phyloP scores from a whole-genome alignment of 2,329 filamentous ascomycete genomes.

The Phaeosphaeria sp. region DNA sequence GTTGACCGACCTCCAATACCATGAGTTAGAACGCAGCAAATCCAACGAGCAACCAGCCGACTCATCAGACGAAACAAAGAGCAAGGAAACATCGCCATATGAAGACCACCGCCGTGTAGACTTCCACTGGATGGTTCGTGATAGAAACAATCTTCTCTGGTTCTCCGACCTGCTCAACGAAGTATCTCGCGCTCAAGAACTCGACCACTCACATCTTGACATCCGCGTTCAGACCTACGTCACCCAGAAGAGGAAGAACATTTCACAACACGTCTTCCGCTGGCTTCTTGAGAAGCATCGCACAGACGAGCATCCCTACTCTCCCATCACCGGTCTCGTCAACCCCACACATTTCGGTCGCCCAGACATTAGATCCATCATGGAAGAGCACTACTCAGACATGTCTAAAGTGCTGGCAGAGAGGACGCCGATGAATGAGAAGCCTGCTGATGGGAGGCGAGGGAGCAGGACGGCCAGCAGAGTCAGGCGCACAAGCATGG shows the following conservation, averaged over 20 bases:
- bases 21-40: conserved; percentile 48
- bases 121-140: conserved; percentile 67
- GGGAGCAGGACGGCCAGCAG: too few species aligned
- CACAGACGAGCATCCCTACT: conserved; percentile 59
- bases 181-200: conserved; percentile 47
- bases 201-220: conserved; percentile 51
- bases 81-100: conserved; percentile 29
- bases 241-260: conserved; percentile 61
- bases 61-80: conserved; percentile 9
- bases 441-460: conserved; percentile 22
- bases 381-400: conserved; percentile 63
- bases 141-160: conserved; percentile 64
- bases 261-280: conserved; percentile 63
- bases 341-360: conserved; percentile 63
- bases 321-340: conserved; percentile 61
- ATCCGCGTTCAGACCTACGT: conserved; percentile 65
- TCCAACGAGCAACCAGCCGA: conserved; percentile 19
- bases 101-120: conserved; percentile 60
- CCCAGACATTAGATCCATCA: conserved; percentile 61
- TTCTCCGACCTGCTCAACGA: conserved; percentile 64
- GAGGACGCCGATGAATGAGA: conserved; percentile 21
- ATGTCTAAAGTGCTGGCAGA: conserved; percentile 49
- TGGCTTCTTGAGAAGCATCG: conserved; percentile 65
- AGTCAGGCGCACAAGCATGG: conserved; percentile 1
- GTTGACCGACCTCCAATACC: conserved; percentile 60